Percentiles rank a stretch among this genome's conserved stretches.
Conservation (phyloP, 768 basidiomycete genomes). For the Piloderma croceum region DNA sequence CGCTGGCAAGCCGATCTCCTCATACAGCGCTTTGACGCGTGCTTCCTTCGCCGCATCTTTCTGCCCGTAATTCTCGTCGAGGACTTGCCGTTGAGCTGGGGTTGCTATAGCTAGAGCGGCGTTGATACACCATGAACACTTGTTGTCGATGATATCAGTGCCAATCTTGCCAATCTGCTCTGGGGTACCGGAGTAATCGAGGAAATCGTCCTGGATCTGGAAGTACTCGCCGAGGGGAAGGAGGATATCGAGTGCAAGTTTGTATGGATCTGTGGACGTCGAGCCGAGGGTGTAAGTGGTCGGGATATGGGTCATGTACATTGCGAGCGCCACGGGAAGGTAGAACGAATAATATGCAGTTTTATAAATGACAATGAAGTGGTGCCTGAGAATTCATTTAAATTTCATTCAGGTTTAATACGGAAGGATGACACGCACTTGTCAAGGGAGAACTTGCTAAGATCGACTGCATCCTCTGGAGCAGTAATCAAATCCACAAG, state of each 20-base stretch:
- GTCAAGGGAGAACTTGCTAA: conserved; percentile 80
- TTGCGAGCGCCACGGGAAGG: conserved; percentile 92
- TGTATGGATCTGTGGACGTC: conserved; percentile 52
- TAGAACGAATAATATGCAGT: conserved; percentile 98
- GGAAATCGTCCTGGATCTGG: conserved; percentile 96
- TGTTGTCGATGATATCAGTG: conserved; percentile 98
- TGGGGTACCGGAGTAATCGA: conserved; percentile 87
- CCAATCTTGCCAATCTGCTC: conserved; percentile 95
- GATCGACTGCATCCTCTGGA: conserved; percentile 83
- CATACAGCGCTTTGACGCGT: conserved; percentile 67
- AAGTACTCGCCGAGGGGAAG: conserved; percentile 96
- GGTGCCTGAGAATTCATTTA: conserved; percentile 55
- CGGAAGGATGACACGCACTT: conserved; percentile 42
- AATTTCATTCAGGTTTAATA: neutral
- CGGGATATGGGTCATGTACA: conserved; percentile 70
- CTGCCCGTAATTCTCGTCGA: conserved; percentile 63
- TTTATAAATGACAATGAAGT: conserved; percentile 93
- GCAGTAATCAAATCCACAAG: conserved; percentile 95
- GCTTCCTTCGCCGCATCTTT: conserved; percentile 48
- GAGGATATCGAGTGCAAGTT: conserved; percentile 72
- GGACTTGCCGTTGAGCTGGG: conserved; percentile 48
- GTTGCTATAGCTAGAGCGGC: conserved; percentile 61
- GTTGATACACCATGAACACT: conserved; percentile 96
- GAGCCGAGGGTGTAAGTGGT: conserved; percentile 34
- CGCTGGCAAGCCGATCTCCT: conserved; percentile 57